These are phyloP conservation scores for Polytrichum formosum DNA, from an alignment of 225 moss, liverwort and hornwort genomes.

Conservation along the genomic window DNA sequence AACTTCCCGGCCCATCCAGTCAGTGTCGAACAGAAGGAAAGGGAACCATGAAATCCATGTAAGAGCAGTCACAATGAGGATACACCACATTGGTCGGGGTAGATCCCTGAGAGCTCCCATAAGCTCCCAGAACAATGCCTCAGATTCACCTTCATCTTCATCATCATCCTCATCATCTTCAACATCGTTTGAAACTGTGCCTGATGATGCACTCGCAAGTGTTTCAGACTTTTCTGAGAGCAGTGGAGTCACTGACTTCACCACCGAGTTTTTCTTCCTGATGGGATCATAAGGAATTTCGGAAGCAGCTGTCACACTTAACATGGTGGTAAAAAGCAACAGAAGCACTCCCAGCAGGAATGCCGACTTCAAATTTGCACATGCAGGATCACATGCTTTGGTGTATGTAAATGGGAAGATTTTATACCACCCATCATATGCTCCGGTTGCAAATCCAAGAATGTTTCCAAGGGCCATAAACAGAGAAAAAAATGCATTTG, in stretches of 20 bases:
- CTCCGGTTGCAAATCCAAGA: conserved; percentile 83
- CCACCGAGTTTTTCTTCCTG: conserved; percentile 12
- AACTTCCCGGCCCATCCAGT: conserved; percentile 99
- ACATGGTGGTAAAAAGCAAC: conserved; percentile 48
- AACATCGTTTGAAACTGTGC: conserved; percentile 33
- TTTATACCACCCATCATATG: conserved; percentile 67
- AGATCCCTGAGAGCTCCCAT: conserved; percentile 64
- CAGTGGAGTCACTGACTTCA: conserved; percentile 49
- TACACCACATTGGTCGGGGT: conserved; percentile 82
- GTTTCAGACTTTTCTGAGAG: conserved; percentile 32
- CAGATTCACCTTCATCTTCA: conserved; percentile 57
- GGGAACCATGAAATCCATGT: conserved; percentile 99
- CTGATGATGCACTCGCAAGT: conserved; percentile 11
- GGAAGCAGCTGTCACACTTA: conserved; percentile 74
- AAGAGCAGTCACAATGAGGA: conserved; percentile 70
- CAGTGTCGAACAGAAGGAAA: conserved; percentile 89
- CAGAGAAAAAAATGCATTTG: conserved; percentile 81
- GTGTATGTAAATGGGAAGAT: conserved; percentile 52
- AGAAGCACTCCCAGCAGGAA: conserved; percentile 70
- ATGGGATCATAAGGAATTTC: conserved; percentile 64
- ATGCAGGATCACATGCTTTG: conserved; percentile 55
- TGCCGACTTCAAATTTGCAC: conserved; percentile 87
- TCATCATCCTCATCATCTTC: conserved; percentile 70
- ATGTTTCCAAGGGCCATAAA: conserved; percentile 94
- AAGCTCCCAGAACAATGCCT: conserved; percentile 80